A percentile compares a stretch with the other conserved stretches of the same genome.
phyloP scores from a whole-genome alignment of 2,329 filamentous ascomycete species.

The Venturia effusa region DNA sequence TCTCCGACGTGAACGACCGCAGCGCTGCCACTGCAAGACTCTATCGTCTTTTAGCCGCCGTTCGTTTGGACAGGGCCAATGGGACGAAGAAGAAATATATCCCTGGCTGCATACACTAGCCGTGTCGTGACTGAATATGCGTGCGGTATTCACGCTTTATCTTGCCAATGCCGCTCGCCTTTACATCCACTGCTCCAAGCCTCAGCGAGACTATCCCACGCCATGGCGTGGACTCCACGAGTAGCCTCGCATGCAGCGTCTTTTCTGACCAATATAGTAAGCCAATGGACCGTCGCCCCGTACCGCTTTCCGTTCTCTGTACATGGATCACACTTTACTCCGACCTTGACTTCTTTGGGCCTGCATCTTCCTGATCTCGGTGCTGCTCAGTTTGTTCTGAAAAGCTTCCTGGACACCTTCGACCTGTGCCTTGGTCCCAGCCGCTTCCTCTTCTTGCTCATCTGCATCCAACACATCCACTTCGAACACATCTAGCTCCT shows the following conservation, averaged over 20 bases:
- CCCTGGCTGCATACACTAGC: neutral
- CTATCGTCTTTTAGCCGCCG: neutral
- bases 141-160: neutral
- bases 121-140: neutral
- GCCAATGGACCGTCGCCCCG: slow-evolving; percentile 3
- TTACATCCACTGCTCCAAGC: neutral
- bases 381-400: slow-evolving; percentile 81
- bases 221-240: neutral
- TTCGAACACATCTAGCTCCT: slow-evolving; percentile 66
- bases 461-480: slow-evolving; percentile 75
- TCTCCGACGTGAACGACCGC: neutral
- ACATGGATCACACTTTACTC: slow-evolving; percentile 17
- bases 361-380: slow-evolving; percentile 53
- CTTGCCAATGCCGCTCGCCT: neutral
- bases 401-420: slow-evolving; percentile 44
- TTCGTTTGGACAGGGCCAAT: neutral
- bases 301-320: neutral
- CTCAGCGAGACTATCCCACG: neutral
- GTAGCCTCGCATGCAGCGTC: slow-evolving; percentile 4
- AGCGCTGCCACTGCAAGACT: neutral
- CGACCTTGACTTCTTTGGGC: slow-evolving; percentile 19
- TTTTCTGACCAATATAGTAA: neutral
- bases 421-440: slow-evolving; percentile 21
- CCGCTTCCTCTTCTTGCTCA: slow-evolving; percentile 29
- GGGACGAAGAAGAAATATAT: neutral